Percentiles rank a stretch among this genome's conserved stretches.
phyloP scores from a whole-genome alignment of 768 basidiomycete genomes.

The Mycena alexandri region DNA sequence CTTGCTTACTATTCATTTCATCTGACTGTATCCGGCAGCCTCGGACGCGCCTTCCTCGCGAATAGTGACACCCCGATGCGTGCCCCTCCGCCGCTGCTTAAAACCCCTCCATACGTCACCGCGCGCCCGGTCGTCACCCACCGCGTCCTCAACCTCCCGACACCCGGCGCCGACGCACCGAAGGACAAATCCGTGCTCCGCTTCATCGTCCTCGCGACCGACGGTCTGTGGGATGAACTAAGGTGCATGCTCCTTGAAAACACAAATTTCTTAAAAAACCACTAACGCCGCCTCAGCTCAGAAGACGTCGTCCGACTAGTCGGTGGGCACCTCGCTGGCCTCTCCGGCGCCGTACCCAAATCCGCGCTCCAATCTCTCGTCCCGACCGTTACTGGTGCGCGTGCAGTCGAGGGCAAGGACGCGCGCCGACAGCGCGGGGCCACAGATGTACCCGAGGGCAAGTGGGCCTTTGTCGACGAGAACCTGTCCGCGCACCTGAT shows the following conservation, averaged over 20 bases:
- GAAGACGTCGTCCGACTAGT: conserved; percentile 91
- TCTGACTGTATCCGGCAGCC: conserved; percentile 12
- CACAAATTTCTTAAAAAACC: neutral
- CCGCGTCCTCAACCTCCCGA: conserved; percentile 71
- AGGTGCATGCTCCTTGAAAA: conserved; percentile 47
- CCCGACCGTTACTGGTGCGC: conserved; percentile 65
- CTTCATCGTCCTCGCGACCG: conserved; percentile 92
- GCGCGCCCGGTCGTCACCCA: conserved; percentile 87
- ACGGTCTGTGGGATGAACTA: conserved; percentile 82
- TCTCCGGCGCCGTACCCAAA: conserved; percentile 75
- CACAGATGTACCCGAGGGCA: conserved; percentile 56
- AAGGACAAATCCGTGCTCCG: conserved; percentile 53
- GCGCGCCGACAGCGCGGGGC: conserved; percentile 50
- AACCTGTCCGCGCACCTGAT: conserved; percentile 88
- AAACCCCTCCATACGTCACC: conserved; percentile 94
- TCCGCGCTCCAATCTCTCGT: conserved; percentile 66
- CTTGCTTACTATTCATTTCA: neutral
- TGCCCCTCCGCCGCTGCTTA: conserved; percentile 70
- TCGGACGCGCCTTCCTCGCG: conserved; percentile 70
- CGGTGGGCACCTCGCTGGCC: conserved; percentile 81
- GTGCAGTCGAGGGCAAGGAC: conserved; percentile 75
- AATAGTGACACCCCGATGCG: conserved; percentile 73
- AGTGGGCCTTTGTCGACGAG: conserved; percentile 86
- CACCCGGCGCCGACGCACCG: conserved; percentile 39
- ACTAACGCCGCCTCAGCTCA: conserved; percentile 61